Evolutionary conservation across 805 yeast genomes (phyloP), one percentile per base, ranked within the genome.

Genomic region (Sporopachydermia quercuum): DNA sequence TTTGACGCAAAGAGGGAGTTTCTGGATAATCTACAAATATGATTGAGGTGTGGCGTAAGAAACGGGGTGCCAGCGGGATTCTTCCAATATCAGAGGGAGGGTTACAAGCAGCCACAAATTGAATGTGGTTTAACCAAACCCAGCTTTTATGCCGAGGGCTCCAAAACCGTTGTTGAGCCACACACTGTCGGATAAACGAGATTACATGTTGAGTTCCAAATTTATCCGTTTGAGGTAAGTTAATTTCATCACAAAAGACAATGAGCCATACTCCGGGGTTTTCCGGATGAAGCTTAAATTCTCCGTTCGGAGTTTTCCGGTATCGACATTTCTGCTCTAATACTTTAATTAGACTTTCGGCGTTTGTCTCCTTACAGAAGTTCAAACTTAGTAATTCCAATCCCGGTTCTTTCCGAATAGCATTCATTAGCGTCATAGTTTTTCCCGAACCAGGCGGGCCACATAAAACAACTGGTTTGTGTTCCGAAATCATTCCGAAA

Each of bases 361-460:
- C 81, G 0, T 77, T 61, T 0, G 94, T 78, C 15, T 81, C 86
- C 45, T 82, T 82, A 1, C 95, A 84, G 49, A 87, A 85, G 49
- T 85, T 89, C 47, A 89, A 55, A 3, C 84, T 73, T 2, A 76
- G 65, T 2, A 85, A 60, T 15, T 75, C 80, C 43, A 74, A 62
- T 13, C 68, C 64, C 0, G 76, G 67, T 0, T 79, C 66, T 40
- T 62, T 63, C 36, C 82, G 61, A 34, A 89, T 53, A 0, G 85
- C 76, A 37, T 78, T 73, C 47, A 83, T 66, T 15, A 89, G 58
- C 0, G 87, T 76, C 97, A 89, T 87, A 0, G 97, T 87, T 53
- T 89, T 89, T 42, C 97, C 97, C 0, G 96, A 80, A 3, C 97
- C 97, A 0, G 97, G 96, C 0, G 97, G 97, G 2, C 97, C 97